Evolutionary conservation across 352 stramenopile genomes (phyloP).

Genomic region (Pythium phragmitis): DNA sequence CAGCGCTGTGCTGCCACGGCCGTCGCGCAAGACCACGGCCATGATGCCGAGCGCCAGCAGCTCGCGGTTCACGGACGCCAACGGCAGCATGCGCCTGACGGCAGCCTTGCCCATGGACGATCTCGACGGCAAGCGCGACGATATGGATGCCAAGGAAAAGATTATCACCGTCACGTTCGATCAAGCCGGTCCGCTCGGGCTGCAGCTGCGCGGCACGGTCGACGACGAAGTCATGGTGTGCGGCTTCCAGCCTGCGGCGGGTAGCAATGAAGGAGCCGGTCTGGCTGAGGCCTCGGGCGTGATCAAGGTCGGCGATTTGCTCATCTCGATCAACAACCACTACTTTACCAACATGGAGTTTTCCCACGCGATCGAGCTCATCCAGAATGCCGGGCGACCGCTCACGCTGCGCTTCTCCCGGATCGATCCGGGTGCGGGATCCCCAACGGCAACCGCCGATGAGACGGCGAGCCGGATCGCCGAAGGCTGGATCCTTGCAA

Average conservation of each 20-base stretch:
- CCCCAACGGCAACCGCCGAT: constrained; percentile 18
- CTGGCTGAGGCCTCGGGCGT: constrained; percentile 68
- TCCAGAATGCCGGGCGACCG: constrained; percentile 61
- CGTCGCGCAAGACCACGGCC: constrained; percentile 72
- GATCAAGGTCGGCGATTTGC: constrained; percentile 76
- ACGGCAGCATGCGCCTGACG: constrained; percentile 76
- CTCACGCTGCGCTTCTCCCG: constrained; percentile 84
- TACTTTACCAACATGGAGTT: constrained; percentile 89
- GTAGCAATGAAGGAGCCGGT: constrained; percentile 30
- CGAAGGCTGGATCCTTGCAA: constrained; percentile 84
- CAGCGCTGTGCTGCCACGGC: constrained; percentile 76
- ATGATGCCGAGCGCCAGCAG: constrained; percentile 26
- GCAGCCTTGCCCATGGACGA: constrained; percentile 50
- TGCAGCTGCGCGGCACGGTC: constrained; percentile 80
- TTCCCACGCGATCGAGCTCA: constrained; percentile 70
- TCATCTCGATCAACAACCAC: constrained; percentile 88
- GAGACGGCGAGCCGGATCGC: constrained; percentile 48
- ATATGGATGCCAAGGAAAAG: constrained; percentile 83
- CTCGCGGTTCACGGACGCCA: constrained; percentile 78
- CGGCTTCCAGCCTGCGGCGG: constrained; percentile 58
- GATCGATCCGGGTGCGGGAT: constrained; percentile 35
- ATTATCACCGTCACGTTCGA: constrained; percentile 89
- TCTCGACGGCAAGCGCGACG: constrained; percentile 48
- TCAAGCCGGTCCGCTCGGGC: constrained; percentile 60
- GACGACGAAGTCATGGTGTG: constrained; percentile 90